Base-by-base conservation (phyloP, 495 filamentous ascomycete species). In the Durotheca rogersii region DNA sequence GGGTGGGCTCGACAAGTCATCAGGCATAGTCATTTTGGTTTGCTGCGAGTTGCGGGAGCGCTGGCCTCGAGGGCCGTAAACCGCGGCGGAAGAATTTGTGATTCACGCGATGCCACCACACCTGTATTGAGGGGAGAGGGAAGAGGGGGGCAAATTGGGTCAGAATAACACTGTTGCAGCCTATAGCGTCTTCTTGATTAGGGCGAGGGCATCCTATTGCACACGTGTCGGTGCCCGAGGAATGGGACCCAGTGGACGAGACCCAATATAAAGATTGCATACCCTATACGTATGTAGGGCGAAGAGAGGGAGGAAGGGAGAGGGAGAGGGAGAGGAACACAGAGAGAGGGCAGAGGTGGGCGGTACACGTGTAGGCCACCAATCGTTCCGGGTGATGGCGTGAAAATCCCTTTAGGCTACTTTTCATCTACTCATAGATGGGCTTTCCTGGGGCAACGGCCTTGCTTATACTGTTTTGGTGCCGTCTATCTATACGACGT, bases 361-460 rank as follows among this genome's bases (percentile, higher is more conserved):
- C n/a, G n/a, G n/a, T 46, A 58, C 55, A 58, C 55, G 55, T 58
- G 55, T 58, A 58, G 41, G 44, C 53, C 44, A 40, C 55, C 55
- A 58, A 58, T 58, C 44, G 49, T 35, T 46, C 25, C 42, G 55
- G 49, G 29, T 30, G 10, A 7, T 21, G 4, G 18, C 7, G 15
- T 31, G 16, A 34, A 19, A 7, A 12, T 37, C 44, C 44, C 51
- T 41, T 48, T 55, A 41, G 20, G 32, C 2, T 16, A 36, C 31
- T 33, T 12, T 40, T 16, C 17, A 6, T 12, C 15, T 17, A n/a
- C n/a, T n/a, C n/a, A n/a, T n/a, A 23, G 35, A 20, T 34, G 29
- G 39, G n/a, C n/a, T 48, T 46, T 40, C 48, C 53, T 53, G 48
- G 30, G 48, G 49, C 34, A 45, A 46, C 44, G 40, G 20, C 25